Evolutionary conservation across 306 rosid species (phyloP), one percentile per base, ranked within the genome.

Genomic region (Sophora flavescens): DNA sequence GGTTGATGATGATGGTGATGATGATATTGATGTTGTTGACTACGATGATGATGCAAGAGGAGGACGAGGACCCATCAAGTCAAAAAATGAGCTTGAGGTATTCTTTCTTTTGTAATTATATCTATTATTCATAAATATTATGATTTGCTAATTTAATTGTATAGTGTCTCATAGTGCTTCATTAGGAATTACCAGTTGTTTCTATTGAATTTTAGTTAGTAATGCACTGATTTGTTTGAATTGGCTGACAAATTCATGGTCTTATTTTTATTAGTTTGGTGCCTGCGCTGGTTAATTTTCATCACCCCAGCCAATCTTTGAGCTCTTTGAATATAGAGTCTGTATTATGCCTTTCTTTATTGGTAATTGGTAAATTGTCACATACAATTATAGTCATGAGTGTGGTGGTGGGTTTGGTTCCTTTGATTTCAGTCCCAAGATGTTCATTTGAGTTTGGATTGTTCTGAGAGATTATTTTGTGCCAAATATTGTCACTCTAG

Each of bases 81-180:
- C 96, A 59, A 88, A 84, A 75, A 85, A 90, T 77, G 98, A 94
- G 85, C 80, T 89, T 78, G 87, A 86, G 98, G 98, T 90, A 75
- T 50, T 61, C 1, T 8, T 70, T 15, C 57, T 51, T 15, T 3
- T 57, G 13, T n/a, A 6, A 6, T 6, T 53, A 6, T 74, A 26
- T 14, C 14, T 18, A 6, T 36, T 0, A 42, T 18, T 56, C 8
- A 28, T 68, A 18, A 11, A 63, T 44, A 18, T 70, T 2, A 48
- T 28, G 36, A 22, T 65, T 47, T 53, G 51, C 2, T 59, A 53
- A 45, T 48, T 36, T 64, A 45, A 50, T 71, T 64, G 0, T 64
- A 22, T 47, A 15, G 12, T 14, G 15, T 16, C 28, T 63, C 11
- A 4, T 2, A 15, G 39, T 44, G 50, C 12, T 35, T 47, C 39